Percentiles rank a stretch among this genome's conserved stretches.
Conservation (phyloP, 352 stramenopile species). For the Phytopythium aichiense region DNA sequence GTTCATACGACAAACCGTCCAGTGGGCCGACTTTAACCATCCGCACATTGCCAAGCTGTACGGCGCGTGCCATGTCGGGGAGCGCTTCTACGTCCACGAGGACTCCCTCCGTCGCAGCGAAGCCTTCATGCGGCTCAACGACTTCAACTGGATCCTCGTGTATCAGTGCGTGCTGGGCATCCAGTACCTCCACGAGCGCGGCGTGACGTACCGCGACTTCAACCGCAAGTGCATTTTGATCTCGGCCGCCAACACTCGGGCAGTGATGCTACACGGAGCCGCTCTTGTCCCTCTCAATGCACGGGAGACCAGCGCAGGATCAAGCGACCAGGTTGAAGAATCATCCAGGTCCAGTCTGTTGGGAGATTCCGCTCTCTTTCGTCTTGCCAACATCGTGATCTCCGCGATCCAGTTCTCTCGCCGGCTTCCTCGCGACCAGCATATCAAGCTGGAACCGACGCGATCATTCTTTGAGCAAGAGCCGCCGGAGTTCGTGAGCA, state of each 20-base stretch:
- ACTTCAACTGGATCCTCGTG: not conserved
- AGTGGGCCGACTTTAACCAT: slow-evolving; percentile 5
- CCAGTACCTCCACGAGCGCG: slow-evolving; percentile 4
- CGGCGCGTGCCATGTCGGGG: slow-evolving; percentile 1
- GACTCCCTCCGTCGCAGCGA: not conserved
- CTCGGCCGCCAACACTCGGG: not conserved
- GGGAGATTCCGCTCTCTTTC: not conserved
- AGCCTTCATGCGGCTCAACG: not conserved
- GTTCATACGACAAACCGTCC: not conserved
- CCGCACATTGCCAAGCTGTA: slow-evolving; percentile 3
- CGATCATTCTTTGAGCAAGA: not conserved
- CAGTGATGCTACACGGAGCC: not conserved
- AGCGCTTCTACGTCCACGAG: not conserved
- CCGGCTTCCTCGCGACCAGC: not conserved
- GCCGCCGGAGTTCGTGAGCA: not conserved
- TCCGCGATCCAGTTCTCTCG: slow-evolving; percentile 3
- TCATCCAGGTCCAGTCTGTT: not conserved
- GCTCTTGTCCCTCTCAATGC: not conserved
- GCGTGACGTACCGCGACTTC: not conserved
- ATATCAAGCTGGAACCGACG: not conserved
- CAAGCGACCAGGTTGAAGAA: not conserved
- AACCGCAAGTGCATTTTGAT: not conserved
- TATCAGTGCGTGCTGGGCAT: not conserved
- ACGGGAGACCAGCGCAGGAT: not conserved
- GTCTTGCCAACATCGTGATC: not conserved